Conservation (phyloP, 106 monocot genomes). For the Platanthera zijinensis region DNA sequence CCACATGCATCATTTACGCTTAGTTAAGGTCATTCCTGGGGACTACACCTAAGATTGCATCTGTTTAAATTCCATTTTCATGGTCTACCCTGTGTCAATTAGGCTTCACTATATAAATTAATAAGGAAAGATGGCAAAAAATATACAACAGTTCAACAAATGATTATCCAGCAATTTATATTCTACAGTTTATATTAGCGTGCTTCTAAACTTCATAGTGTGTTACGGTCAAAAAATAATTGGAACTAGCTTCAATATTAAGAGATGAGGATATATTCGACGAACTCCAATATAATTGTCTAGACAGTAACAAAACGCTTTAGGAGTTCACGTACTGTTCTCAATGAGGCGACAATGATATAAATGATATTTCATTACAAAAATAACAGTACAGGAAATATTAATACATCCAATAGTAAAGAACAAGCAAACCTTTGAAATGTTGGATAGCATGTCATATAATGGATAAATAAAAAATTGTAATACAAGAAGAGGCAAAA, state of each 20-base stretch:
- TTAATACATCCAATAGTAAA: too few species aligned
- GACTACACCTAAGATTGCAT: too few species aligned
- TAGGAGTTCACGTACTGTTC: neutral
- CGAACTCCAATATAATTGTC: neutral
- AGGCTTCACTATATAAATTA: constrained; percentile 1
- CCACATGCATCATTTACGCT: too few species aligned
- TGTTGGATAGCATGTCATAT: too few species aligned
- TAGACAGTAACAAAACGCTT: neutral
- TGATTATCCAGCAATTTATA: neutral
- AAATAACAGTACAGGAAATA: too few species aligned
- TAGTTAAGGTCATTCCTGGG: too few species aligned
- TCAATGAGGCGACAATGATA: neutral
- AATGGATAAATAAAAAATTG: too few species aligned
- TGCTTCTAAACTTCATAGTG: neutral
- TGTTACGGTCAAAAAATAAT: neutral
- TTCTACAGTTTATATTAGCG: neutral
- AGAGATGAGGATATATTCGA: neutral
- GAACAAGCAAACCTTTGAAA: too few species aligned
- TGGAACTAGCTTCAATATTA: neutral
- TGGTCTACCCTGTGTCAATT: too few species aligned
- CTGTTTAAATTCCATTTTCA: too few species aligned
- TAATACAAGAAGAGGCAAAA: too few species aligned
- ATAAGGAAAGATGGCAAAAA: neutral
- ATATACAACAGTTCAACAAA: neutral
- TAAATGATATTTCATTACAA: too few species aligned